Evolutionary conservation across 2,329 filamentous ascomycete species (phyloP).

Genomic region (Exophiala xenobiotica): DNA sequence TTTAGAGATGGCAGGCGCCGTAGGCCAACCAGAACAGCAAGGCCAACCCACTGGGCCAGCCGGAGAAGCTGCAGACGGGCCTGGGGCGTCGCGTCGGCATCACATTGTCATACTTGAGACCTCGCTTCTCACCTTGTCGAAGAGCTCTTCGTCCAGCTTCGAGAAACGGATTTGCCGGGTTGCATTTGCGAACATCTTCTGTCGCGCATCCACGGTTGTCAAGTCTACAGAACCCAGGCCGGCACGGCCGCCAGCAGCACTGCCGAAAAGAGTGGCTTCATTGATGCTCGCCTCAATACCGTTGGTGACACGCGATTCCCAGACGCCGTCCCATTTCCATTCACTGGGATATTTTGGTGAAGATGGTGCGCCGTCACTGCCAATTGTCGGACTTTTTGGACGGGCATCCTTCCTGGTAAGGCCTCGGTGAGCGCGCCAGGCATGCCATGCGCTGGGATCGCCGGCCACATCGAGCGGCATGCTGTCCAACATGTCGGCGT

Average conservation of each 20-base stretch:
- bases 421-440: constrained; percentile 74
- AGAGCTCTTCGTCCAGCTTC: constrained; percentile 59
- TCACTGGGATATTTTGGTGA: constrained; percentile 62
- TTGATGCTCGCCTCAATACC: constrained; percentile 74
- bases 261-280: constrained; percentile 75
- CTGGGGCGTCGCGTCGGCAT: constrained; percentile 57
- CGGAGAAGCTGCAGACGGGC: no score
- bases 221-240: constrained; percentile 6
- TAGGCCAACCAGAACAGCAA: no score
- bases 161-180: constrained; percentile 63
- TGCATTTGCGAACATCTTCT: constrained; percentile 13
- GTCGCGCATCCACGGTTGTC: constrained; percentile 9
- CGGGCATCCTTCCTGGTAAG: constrained; percentile 31
- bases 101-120: constrained; percentile 7
- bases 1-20: constrained; percentile 45
- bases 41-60: no score
- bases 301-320: constrained; percentile 83
- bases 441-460: constrained; percentile 90
- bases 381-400: constrained; percentile 15
- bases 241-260: constrained; percentile 70
- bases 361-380: constrained; percentile 11
- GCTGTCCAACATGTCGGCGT: constrained; percentile 72
- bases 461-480: constrained; percentile 79
- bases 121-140: constrained; percentile 49
- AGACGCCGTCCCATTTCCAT: constrained; percentile 98